Evolutionary conservation across 345 rosid genomes (phyloP).

Genomic region (Citrus inodora): DNA sequence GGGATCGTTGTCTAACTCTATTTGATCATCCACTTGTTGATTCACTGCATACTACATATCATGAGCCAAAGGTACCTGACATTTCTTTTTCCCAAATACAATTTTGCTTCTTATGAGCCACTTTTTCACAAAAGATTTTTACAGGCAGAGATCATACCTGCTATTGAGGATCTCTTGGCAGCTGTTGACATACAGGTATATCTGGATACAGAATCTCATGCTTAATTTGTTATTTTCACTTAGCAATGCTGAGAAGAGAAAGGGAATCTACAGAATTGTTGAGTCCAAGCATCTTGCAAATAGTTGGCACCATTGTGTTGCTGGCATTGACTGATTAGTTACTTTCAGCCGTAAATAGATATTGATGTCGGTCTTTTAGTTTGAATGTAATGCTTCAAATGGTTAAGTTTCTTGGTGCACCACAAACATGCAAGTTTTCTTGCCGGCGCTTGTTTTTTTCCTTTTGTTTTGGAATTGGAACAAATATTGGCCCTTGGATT

Average conservation of each 20-base stretch:
- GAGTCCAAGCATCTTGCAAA: background rate
- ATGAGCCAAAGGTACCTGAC: conserved; percentile 69
- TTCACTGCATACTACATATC: conserved; percentile 67
- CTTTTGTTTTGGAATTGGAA: background rate
- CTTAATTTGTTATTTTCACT: background rate
- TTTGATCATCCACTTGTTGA: conserved; percentile 82
- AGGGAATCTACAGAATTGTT: background rate
- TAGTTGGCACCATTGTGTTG: background rate
- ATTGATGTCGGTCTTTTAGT: background rate
- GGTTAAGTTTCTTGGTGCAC: background rate
- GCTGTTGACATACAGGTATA: conserved; percentile 85
- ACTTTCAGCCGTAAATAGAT: background rate
- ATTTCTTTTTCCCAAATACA: conserved; percentile 1
- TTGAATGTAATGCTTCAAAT: background rate
- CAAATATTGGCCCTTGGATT: background rate
- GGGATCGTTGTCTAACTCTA: conserved; percentile 77
- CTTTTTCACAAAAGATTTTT: conserved; percentile 11
- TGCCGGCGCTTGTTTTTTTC: background rate
- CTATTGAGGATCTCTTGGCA: conserved; percentile 66
- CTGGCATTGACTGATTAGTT: background rate
- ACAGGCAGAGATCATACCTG: conserved; percentile 89
- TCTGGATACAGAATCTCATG: conserved; percentile 2
- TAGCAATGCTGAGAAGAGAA: background rate
- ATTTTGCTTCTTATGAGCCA: conserved; percentile 13
- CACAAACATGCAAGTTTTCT: background rate